phyloP scores from a whole-genome alignment of 108 stramenopile species.

The Stephanodiscus triporus region DNA sequence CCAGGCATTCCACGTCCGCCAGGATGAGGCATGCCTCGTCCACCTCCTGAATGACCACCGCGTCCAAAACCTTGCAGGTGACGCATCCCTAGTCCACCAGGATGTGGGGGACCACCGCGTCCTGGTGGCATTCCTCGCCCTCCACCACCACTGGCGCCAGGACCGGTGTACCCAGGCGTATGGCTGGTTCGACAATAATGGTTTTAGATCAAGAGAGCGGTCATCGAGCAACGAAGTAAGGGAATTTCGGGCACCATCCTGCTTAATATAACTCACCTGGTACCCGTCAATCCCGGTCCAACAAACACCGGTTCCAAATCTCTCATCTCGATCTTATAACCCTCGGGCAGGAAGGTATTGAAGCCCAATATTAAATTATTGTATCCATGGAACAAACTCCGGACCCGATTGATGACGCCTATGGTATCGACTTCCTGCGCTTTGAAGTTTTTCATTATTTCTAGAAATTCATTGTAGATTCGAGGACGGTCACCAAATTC shows the following conservation, averaged over 20 bases:
- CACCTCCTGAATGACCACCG: neutral
- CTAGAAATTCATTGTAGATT: slow-evolving; percentile 99
- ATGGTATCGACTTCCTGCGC: slow-evolving; percentile 91
- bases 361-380: slow-evolving; percentile 94
- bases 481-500: slow-evolving; percentile 95
- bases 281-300: slow-evolving; percentile 42
- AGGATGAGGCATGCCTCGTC: slow-evolving; percentile 13
- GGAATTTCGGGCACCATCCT: neutral
- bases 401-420: slow-evolving; percentile 87
- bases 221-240: neutral
- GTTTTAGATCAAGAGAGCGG: neutral
- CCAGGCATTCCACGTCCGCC: slow-evolving; percentile 5
- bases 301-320: slow-evolving; percentile 65
- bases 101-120: slow-evolving; percentile 9
- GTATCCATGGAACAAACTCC: slow-evolving; percentile 88
- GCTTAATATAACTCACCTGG: slow-evolving; percentile 3
- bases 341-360: slow-evolving; percentile 94
- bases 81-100: slow-evolving; percentile 10
- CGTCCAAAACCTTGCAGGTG: neutral
- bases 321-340: slow-evolving; percentile 91
- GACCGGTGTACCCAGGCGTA: slow-evolving; percentile 11
- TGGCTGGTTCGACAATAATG: neutral
- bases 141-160: neutral
- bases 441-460: slow-evolving; percentile 99
- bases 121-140: slow-evolving; percentile 13